Percentiles rank a stretch among this genome's conserved stretches.
Conservation (phyloP, 2,329 filamentous ascomycete genomes). For the Sodiomyces alkalinus region DNA sequence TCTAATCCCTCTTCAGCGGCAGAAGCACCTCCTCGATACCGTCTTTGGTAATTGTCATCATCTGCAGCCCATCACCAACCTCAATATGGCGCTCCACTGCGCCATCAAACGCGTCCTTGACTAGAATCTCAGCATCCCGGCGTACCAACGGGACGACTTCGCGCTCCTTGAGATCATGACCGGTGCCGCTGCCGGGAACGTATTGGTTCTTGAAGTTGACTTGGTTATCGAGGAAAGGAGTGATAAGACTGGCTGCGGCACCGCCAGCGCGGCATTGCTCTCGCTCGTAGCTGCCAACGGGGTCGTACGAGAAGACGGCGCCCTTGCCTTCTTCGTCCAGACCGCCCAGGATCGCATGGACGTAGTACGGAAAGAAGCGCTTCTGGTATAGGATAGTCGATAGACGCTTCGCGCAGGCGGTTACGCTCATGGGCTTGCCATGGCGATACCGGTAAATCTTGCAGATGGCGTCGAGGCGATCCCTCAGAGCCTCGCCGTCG, state of each 20-base stretch:
- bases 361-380: conserved; percentile 98
- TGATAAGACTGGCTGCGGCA: conserved; percentile 85
- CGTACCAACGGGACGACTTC: conserved; percentile 55
- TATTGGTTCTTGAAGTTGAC: conserved; percentile 99
- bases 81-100: conserved; percentile 98
- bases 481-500: conserved; percentile 84
- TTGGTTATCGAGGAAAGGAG: conserved; percentile 98
- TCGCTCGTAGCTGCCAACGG: conserved; percentile 92
- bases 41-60: conserved; percentile 78
- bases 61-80: conserved; percentile 91
- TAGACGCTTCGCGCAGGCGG: conserved; percentile 86
- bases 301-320: conserved; percentile 93
- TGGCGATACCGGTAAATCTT: conserved; percentile 99
- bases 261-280: conserved; percentile 92
- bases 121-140: conserved; percentile 66
- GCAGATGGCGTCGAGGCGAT: conserved; percentile 84
- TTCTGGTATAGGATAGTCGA: conserved; percentile 94
- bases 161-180: conserved; percentile 63
- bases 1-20: conserved; percentile 80
- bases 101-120: conserved; percentile 95
- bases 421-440: conserved; percentile 88
- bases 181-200: conserved; percentile 68
- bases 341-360: conserved; percentile 83
- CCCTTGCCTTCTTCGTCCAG: conserved; percentile 90
- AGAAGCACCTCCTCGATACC: conserved; percentile 78